A percentile compares a stretch with the other conserved stretches of the same genome.
These are phyloP conservation scores for Candida dubliniensis DNA, from an alignment of 1,139 yeast genomes.

Conservation along the genomic window DNA sequence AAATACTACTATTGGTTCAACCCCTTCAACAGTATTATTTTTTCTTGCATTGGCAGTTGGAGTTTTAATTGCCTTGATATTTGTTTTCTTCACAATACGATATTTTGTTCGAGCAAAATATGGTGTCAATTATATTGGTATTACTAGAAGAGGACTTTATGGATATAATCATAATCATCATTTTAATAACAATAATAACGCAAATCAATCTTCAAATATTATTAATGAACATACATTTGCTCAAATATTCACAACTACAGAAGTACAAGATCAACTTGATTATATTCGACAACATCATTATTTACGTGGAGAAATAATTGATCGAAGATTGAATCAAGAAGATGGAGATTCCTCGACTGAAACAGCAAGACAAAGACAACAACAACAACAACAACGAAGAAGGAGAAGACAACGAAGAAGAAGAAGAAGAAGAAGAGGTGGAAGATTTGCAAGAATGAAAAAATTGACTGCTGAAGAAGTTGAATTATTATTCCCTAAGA, in stretches of 20 bases:
- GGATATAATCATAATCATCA: not conserved
- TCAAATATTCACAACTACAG: slow-evolving; percentile 18
- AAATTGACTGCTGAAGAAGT: slow-evolving; percentile 61
- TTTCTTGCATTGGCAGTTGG: slow-evolving; percentile 67
- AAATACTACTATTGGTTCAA: slow-evolving; percentile 28
- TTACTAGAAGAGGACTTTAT: slow-evolving; percentile 13
- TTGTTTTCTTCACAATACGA: slow-evolving; percentile 58
- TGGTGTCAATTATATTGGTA: slow-evolving; percentile 53
- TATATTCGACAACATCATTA: slow-evolving; percentile 34
- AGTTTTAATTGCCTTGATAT: slow-evolving; percentile 52
- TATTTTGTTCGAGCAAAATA: slow-evolving; percentile 56
- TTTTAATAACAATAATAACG: not conserved
- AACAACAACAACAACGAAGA: slow-evolving; percentile 4
- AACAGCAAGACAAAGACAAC: not conserved
- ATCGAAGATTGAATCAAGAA: slow-evolving; percentile 21
- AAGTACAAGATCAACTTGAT: slow-evolving; percentile 37
- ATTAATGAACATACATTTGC: slow-evolving; percentile 10
- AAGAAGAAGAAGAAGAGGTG: slow-evolving; percentile 37
- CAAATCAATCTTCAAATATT: not conserved
- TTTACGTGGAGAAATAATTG: slow-evolving; percentile 32
- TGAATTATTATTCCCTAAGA: slow-evolving; percentile 63
- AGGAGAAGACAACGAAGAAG: slow-evolving; percentile 16
- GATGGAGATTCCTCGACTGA: not conserved
- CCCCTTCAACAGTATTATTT: slow-evolving; percentile 62
- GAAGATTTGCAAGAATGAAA: slow-evolving; percentile 48